Conservation (phyloP, 305 asterid genomes). For the Rubia tinctorum region DNA sequence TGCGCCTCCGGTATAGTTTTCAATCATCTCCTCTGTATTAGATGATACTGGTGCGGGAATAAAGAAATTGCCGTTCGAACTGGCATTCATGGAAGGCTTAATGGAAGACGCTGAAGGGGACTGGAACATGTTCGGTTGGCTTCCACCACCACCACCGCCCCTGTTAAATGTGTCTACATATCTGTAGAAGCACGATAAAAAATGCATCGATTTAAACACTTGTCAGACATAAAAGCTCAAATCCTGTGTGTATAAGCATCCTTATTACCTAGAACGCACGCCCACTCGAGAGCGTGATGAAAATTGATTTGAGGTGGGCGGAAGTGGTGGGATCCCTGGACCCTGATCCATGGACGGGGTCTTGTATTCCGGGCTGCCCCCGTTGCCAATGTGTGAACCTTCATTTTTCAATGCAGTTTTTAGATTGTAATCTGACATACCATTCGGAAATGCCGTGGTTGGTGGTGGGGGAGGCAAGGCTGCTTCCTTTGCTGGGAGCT, state of each 20-base stretch:
- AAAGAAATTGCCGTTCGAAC: conserved; percentile 56
- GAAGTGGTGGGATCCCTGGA: conserved; percentile 93
- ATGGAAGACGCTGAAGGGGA: conserved; percentile 57
- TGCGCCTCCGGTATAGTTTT: conserved; percentile 22
- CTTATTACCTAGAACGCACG: conserved; percentile 72
- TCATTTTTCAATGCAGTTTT: conserved; percentile 62
- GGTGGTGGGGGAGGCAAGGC: conserved; percentile 93
- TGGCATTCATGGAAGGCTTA: conserved; percentile 45
- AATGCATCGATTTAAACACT: background rate
- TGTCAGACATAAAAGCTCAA: background rate
- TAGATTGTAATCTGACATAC: conserved; percentile 64
- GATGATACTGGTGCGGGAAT: conserved; percentile 57
- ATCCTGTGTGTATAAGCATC: background rate
- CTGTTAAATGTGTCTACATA: conserved; percentile 89
- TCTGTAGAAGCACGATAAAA: conserved; percentile 39
- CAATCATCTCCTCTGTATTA: conserved; percentile 38
- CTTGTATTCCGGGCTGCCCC: conserved; percentile 54
- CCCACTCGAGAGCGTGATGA: conserved; percentile 86
- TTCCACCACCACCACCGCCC: conserved; percentile 88
- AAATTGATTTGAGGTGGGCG: conserved; percentile 85
- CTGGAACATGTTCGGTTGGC: conserved; percentile 55
- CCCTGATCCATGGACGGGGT: conserved; percentile 54
- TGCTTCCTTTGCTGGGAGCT: conserved; percentile 65
- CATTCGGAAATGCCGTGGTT: conserved; percentile 64
- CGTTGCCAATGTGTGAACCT: conserved; percentile 40